Evolutionary conservation across 768 basidiomycete species (phyloP).

Genomic region (Phlegmacium glaucopus): DNA sequence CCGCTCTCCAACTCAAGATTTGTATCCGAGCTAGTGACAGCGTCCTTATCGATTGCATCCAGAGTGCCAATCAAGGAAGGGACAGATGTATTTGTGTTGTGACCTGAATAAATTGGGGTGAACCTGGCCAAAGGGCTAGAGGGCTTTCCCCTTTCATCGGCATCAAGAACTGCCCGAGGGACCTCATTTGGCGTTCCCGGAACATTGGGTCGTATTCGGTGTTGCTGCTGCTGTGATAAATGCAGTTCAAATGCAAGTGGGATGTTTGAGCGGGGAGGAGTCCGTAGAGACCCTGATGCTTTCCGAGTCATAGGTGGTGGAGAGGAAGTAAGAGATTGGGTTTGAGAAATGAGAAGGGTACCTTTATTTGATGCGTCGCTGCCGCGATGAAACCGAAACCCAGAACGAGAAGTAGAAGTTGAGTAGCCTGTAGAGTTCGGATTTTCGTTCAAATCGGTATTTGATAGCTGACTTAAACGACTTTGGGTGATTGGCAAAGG

Average conservation of each 20-base stretch:
- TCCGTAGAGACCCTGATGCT: slow-evolving; percentile 21
- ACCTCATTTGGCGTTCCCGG: neutral
- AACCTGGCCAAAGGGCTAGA: slow-evolving; percentile 18
- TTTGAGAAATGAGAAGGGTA: slow-evolving; percentile 7
- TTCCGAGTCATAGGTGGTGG: slow-evolving; percentile 12
- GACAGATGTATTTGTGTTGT: slow-evolving; percentile 16
- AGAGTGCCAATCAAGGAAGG: slow-evolving; percentile 17
- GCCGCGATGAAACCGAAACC: slow-evolving; percentile 27
- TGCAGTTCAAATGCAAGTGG: slow-evolving; percentile 50
- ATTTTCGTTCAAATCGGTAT: slow-evolving; percentile 14
- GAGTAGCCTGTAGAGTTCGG: slow-evolving; percentile 11
- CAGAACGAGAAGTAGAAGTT: slow-evolving; percentile 18
- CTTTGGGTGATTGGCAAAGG: slow-evolving; percentile 22
- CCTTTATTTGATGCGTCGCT: slow-evolving; percentile 30
- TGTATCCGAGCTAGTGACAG: slow-evolving; percentile 1
- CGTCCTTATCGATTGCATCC: slow-evolving; percentile 10
- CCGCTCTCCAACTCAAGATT: slow-evolving; percentile 11
- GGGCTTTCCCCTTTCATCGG: slow-evolving; percentile 9
- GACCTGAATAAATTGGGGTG: slow-evolving; percentile 11
- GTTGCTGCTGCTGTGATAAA: slow-evolving; percentile 32
- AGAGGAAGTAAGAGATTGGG: slow-evolving; percentile 9
- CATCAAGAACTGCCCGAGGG: slow-evolving; percentile 6
- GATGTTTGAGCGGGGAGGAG: slow-evolving; percentile 19
- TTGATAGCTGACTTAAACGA: slow-evolving; percentile 17
- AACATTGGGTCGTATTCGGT: slow-evolving; percentile 9